These are phyloP conservation scores for Cystofilobasidium macerans DNA, from an alignment of 768 basidiomycete genomes.

Conservation along the genomic window DNA sequence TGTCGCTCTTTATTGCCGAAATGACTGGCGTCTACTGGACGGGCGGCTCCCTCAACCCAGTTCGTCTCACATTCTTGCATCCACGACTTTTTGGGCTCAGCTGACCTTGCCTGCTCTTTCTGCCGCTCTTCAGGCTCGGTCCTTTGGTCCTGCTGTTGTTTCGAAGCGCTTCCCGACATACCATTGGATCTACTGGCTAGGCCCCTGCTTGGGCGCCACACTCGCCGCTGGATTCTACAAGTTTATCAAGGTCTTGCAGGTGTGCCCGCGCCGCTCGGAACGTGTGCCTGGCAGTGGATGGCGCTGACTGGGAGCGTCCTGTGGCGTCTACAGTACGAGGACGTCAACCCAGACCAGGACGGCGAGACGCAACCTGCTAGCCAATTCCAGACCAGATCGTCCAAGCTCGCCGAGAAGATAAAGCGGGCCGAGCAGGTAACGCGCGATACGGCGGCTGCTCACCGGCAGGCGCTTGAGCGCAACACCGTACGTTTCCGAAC, in stretches of 20 bases:
- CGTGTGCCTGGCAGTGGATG: too few species aligned
- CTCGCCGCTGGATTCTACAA: constrained; percentile 24
- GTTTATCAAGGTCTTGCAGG: constrained; percentile 18
- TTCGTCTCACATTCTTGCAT: background rate
- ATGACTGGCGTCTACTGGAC: constrained; percentile 25
- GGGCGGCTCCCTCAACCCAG: constrained; percentile 21
- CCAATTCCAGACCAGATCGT: too few species aligned
- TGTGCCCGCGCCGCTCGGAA: background rate
- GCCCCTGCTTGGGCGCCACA: constrained; percentile 1
- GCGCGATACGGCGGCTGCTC: too few species aligned
- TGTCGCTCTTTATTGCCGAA: constrained; percentile 33
- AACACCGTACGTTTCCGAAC: too few species aligned
- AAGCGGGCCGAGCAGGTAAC: too few species aligned
- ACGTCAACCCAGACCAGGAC: too few species aligned
- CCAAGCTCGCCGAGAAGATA: too few species aligned
- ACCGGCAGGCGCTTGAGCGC: too few species aligned
- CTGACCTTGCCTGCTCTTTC: too few species aligned
- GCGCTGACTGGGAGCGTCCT: too few species aligned
- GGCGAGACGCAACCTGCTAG: too few species aligned
- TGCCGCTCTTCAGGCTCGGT: background rate
- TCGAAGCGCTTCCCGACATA: background rate
- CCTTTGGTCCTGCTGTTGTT: constrained; percentile 20
- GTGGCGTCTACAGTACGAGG: constrained; percentile 8
- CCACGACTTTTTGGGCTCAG: too few species aligned
- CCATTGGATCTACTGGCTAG: constrained; percentile 14